These are phyloP conservation scores for Carex scoparia DNA, from an alignment of 176 grass and related monocot species.

Conservation along the genomic window DNA sequence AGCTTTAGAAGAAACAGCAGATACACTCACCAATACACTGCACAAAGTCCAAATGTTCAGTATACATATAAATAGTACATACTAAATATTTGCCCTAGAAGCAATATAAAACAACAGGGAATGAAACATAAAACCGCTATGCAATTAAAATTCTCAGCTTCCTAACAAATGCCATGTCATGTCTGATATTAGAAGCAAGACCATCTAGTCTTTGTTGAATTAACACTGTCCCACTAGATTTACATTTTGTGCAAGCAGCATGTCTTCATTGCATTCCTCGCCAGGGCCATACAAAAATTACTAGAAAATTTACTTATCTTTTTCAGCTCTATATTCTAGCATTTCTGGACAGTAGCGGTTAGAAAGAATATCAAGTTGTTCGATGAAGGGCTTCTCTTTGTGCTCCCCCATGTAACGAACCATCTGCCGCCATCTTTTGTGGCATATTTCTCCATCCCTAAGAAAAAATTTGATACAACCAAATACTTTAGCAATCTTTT, in stretches of 20 bases:
- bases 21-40: not conserved
- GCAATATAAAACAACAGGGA: not conserved
- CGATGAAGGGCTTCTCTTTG: slow-evolving; percentile 60
- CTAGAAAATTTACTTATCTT: not conserved
- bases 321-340: slow-evolving; percentile 46
- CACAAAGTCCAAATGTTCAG: not conserved
- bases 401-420: slow-evolving; percentile 42
- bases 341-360: slow-evolving; percentile 58
- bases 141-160: not conserved
- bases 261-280: not conserved
- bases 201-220: not conserved
- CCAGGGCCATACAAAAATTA: not conserved
- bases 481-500: slow-evolving; percentile 1
- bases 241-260: not conserved
- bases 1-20: not conserved
- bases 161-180: not conserved
- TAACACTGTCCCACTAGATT: not conserved
- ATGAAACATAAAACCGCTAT: not conserved
- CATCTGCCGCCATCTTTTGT: slow-evolving; percentile 69
- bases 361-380: slow-evolving; percentile 58
- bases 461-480: slow-evolving; percentile 9
- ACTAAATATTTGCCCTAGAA: not conserved
- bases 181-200: not conserved
- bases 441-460: slow-evolving; percentile 64
- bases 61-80: not conserved